Percentiles rank a stretch among this genome's conserved stretches.
Conservation (phyloP, 805 yeast genomes). For the Hanseniaspora lachancei region DNA sequence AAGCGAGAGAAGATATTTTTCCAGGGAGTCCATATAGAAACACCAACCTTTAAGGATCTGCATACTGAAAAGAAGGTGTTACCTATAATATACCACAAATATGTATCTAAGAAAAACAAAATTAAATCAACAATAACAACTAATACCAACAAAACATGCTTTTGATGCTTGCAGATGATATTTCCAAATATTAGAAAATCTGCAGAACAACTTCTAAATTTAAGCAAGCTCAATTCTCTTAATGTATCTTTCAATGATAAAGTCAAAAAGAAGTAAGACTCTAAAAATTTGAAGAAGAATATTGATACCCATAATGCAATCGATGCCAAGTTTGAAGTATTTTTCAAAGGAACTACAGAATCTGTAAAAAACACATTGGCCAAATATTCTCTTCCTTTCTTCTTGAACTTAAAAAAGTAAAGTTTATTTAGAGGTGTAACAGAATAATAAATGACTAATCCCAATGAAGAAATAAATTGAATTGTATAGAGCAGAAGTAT, state of each 20-base stretch:
- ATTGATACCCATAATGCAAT: constrained; percentile 81
- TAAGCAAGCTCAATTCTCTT: constrained; percentile 68
- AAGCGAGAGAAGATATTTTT: constrained; percentile 94
- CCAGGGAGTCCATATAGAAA: constrained; percentile 98
- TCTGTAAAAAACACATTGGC: constrained; percentile 40
- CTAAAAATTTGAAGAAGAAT: constrained; percentile 75
- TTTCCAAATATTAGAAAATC: constrained; percentile 70
- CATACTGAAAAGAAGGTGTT: constrained; percentile 94
- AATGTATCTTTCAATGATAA: constrained; percentile 88
- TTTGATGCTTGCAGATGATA: constrained; percentile 69
- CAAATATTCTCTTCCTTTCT: constrained; percentile 26
- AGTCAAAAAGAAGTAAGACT: constrained; percentile 85
- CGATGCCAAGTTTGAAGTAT: constrained; percentile 92
- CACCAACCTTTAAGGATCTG: constrained; percentile 96
- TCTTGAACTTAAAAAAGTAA: constrained; percentile 28
- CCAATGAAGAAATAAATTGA: constrained; percentile 39
- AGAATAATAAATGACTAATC: constrained; percentile 38
- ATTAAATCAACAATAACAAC: constrained; percentile 87
- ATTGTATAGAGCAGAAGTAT: constrained; percentile 31
- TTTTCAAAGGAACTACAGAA: constrained; percentile 42
- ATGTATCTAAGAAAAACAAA: constrained; percentile 95
- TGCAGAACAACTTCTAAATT: constrained; percentile 85
- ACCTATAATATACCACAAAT: constrained; percentile 93
- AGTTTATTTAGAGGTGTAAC: constrained; percentile 39
- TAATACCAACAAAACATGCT: constrained; percentile 77